phyloP scores from a whole-genome alignment of 352 stramenopile genomes.

The Globisporangium cederbergense region DNA sequence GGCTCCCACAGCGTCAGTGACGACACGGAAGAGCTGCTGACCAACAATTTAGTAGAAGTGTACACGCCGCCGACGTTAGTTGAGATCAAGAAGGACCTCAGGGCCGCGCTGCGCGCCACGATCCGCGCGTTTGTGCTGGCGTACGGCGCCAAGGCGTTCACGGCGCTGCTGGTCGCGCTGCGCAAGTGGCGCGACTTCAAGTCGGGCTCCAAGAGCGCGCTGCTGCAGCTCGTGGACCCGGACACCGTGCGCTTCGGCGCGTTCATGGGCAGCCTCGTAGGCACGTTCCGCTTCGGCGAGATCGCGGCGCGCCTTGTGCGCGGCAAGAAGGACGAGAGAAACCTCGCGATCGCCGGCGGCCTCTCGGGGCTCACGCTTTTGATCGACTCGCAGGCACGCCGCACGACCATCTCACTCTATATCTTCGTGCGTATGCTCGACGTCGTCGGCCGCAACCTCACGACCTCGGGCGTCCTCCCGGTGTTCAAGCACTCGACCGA shows the following conservation, averaged over 20 bases:
- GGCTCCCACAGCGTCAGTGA: neutral
- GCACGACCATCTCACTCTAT: conserved; percentile 73
- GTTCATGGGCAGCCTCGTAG: conserved; percentile 75
- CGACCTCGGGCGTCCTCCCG: conserved; percentile 43
- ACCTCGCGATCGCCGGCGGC: conserved; percentile 61
- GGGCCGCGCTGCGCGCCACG: conserved; percentile 38
- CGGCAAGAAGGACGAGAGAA: conserved; percentile 41
- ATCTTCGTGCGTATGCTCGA: conserved; percentile 85
- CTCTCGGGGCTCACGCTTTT: conserved; percentile 64
- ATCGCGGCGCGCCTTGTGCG: conserved; percentile 38
- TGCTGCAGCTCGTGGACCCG: conserved; percentile 53
- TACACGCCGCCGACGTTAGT: conserved; percentile 24
- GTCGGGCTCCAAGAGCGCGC: conserved; percentile 66
- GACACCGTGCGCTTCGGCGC: conserved; percentile 77
- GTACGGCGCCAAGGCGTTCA: conserved; percentile 83
- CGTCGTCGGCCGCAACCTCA: conserved; percentile 67
- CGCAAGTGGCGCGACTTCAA: conserved; percentile 72
- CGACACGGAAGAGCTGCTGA: conserved; percentile 19
- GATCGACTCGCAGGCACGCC: conserved; percentile 55
- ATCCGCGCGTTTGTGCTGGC: conserved; percentile 59
- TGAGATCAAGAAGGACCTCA: conserved; percentile 36
- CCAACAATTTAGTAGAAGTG: conserved; percentile 22
- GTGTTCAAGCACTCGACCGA: conserved; percentile 69
- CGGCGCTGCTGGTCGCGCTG: conserved; percentile 69
- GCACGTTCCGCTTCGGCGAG: conserved; percentile 64